A percentile compares a stretch with the other conserved stretches of the same genome.
phyloP scores from a whole-genome alignment of 495 filamentous ascomycete genomes.

The Astrocystis sublimbata region DNA sequence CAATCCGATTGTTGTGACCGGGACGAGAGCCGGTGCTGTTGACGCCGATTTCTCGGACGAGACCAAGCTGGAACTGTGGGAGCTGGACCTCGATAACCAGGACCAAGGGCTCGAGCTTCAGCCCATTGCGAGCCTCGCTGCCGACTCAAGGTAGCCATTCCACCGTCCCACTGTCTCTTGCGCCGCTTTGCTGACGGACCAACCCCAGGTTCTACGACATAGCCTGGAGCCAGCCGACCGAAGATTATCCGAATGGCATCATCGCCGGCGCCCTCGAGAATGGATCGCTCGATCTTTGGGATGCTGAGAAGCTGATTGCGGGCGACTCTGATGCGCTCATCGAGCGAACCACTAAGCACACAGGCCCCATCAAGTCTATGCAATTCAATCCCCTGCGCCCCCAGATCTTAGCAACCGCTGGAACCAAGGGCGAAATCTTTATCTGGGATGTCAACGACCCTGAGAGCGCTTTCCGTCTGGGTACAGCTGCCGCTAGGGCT shows the following conservation, averaged over 20 bases:
- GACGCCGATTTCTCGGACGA: slow-evolving; percentile 97
- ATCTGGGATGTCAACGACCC: slow-evolving; percentile 92
- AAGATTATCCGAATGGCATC: slow-evolving; percentile 75
- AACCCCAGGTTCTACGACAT: slow-evolving; percentile 86
- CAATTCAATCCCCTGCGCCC: slow-evolving; percentile 97
- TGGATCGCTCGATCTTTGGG: slow-evolving; percentile 94
- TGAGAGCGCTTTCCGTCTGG: slow-evolving; percentile 82
- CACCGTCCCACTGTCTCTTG: not conserved
- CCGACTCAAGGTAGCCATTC: slow-evolving; percentile 76
- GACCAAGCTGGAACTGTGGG: slow-evolving; percentile 95
- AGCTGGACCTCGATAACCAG: slow-evolving; percentile 74
- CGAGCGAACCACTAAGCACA: slow-evolving; percentile 89
- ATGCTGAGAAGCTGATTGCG: slow-evolving; percentile 79
- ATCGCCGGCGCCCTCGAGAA: slow-evolving; percentile 96
- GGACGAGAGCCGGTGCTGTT: slow-evolving; percentile 90
- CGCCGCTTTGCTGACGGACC: slow-evolving; percentile 21
- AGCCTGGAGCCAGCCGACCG: slow-evolving; percentile 82
- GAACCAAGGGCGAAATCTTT: slow-evolving; percentile 93
- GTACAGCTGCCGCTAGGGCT: slow-evolving; percentile 80
- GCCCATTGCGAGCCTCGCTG: slow-evolving; percentile 77
- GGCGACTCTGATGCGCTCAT: slow-evolving; percentile 73
- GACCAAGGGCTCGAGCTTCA: slow-evolving; percentile 79
- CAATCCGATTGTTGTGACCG: slow-evolving; percentile 85
- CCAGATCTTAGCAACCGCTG: slow-evolving; percentile 88
- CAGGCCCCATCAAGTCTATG: slow-evolving; percentile 87